phyloP scores from a whole-genome alignment of 345 rosid genomes.

The Lenwebbia sp. region DNA sequence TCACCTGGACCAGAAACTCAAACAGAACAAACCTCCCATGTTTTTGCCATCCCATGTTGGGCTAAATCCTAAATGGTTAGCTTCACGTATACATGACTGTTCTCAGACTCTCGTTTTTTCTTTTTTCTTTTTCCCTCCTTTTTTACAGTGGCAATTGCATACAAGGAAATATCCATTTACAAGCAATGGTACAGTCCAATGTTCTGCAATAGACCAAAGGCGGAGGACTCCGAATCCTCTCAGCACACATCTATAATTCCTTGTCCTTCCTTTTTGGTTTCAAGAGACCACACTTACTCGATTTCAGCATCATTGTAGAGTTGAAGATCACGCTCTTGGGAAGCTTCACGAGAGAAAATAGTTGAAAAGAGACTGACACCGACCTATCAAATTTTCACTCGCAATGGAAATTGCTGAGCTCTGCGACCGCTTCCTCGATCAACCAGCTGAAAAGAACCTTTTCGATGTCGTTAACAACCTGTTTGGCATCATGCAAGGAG shows the following conservation, averaged over 20 bases:
- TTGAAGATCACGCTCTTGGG: neutral
- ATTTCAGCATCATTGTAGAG: neutral
- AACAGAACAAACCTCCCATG: neutral
- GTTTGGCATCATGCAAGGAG: conserved; percentile 38
- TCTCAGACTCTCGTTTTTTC: neutral
- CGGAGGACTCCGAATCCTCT: neutral
- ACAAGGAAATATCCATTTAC: neutral
- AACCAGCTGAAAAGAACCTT: conserved; percentile 36
- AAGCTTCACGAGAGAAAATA: neutral
- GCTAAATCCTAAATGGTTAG: neutral
- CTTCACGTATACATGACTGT: neutral
- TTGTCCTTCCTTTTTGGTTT: neutral
- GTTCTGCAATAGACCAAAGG: neutral
- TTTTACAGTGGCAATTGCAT: neutral
- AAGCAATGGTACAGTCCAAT: neutral
- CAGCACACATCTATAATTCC: neutral
- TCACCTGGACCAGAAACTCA: neutral
- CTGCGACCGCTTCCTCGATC: conserved; percentile 43
- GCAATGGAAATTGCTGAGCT: neutral
- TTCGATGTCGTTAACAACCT: conserved; percentile 45
- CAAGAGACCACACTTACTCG: neutral
- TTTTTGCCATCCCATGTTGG: neutral
- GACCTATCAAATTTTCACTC: neutral
- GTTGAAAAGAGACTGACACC: neutral
- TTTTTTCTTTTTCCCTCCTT: neutral